These are phyloP conservation scores for Pseudogymnoascus sp. DNA, from an alignment of 2,329 filamentous ascomycete species.

Conservation along the genomic window DNA sequence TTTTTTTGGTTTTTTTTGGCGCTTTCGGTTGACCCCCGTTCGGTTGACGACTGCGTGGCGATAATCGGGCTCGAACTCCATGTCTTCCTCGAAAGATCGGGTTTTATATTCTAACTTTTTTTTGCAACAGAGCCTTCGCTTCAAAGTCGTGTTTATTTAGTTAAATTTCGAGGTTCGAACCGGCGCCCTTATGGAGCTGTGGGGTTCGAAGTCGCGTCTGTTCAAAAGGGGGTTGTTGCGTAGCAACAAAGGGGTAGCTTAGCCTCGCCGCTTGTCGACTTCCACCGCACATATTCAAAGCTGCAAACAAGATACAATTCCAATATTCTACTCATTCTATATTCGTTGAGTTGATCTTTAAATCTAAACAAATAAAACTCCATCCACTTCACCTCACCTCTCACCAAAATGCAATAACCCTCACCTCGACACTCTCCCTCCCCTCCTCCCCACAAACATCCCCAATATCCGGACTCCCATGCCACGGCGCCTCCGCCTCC, in stretches of 20 bases:
- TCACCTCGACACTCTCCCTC: constrained; percentile 9
- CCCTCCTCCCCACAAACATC: background rate
- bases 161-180: background rate
- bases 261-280: background rate
- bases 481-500: background rate
- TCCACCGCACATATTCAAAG: background rate
- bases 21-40: background rate
- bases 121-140: background rate
- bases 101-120: background rate
- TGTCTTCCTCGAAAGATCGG: background rate
- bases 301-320: background rate
- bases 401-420: constrained; percentile 11
- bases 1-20: constrained; percentile 1
- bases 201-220: background rate
- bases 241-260: background rate
- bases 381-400: background rate
- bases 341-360: background rate
- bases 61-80: background rate
- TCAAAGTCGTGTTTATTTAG: background rate
- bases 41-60: too few relatives aligned
- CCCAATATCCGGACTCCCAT: constrained; percentile 5
- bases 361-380: background rate
- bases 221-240: background rate
- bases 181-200: background rate
- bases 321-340: background rate